Percentiles rank a stretch among this genome's conserved stretches.
Evolutionary conservation across 331 rosid species (phyloP).

Genomic region (Phaseolus coccineus): DNA sequence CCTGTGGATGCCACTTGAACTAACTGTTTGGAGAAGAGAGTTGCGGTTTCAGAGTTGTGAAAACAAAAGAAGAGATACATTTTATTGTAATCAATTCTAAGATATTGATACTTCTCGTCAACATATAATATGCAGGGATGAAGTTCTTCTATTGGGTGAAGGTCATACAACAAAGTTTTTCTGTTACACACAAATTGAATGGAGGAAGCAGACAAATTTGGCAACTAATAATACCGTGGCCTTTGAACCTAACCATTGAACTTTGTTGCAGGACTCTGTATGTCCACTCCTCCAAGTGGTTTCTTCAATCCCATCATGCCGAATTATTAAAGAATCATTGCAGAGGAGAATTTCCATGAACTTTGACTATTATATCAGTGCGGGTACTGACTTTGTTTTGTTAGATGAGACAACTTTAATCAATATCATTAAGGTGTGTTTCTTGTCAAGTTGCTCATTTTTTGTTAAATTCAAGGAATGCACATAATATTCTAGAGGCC

Average conservation of each 20-base stretch:
- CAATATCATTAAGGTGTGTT: conserved; percentile 80
- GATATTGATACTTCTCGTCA: conserved; percentile 78
- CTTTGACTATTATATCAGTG: conserved; percentile 93
- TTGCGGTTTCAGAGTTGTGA: conserved; percentile 75
- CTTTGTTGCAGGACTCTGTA: conserved; percentile 95
- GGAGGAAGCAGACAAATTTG: conserved; percentile 93
- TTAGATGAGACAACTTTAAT: conserved; percentile 74
- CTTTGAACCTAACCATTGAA: conserved; percentile 76
- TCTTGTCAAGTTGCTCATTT: conserved; percentile 40
- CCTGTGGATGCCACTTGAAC: conserved; percentile 61
- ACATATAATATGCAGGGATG: conserved; percentile 96
- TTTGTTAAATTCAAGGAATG: conserved; percentile 36
- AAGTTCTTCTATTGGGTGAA: conserved; percentile 90
- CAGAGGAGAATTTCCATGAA: conserved; percentile 82
- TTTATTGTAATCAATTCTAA: conserved; percentile 63
- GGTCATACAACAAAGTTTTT: conserved; percentile 88
- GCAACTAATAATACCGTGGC: conserved; percentile 63
- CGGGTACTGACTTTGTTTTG: conserved; percentile 70
- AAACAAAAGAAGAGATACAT: conserved; percentile 75
- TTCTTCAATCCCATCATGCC: conserved; percentile 81
- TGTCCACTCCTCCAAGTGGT: conserved; percentile 86
- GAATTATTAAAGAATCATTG: conserved; percentile 78
- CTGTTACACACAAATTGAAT: conserved; percentile 85
- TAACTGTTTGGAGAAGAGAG: conserved; percentile 74
- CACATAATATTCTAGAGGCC: conserved; percentile 25